Evolutionary conservation across 176 grass and related monocot genomes (phyloP).

Genomic region (Eleusine coracana): DNA sequence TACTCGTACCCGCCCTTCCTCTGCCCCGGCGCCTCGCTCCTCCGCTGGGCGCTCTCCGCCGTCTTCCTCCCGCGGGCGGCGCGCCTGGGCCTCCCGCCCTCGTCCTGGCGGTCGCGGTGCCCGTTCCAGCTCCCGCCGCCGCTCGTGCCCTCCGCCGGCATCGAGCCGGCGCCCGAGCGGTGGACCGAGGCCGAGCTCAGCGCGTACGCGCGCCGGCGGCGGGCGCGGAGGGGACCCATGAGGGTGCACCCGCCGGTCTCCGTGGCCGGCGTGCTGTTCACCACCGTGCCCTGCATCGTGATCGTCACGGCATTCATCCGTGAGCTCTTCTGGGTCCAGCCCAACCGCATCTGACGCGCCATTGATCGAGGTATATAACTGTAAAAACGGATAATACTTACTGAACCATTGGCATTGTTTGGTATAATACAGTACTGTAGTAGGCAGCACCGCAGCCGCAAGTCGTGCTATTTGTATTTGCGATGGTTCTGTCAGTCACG

Average conservation of each 20-base stretch:
- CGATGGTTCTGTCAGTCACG: neutral
- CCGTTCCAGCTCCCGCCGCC: conserved; percentile 83
- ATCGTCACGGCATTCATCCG: conserved; percentile 39
- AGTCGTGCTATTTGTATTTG: neutral
- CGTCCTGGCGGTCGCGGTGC: conserved; percentile 76
- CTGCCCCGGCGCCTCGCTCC: conserved; percentile 50
- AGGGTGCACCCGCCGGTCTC: conserved; percentile 26
- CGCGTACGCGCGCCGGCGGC: conserved; percentile 46
- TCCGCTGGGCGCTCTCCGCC: conserved; percentile 57
- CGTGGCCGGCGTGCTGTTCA: conserved; percentile 39
- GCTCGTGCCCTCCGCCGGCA: conserved; percentile 48
- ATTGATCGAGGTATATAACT: conserved; percentile 4
- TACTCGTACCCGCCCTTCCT: conserved; percentile 78
- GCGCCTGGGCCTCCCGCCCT: conserved; percentile 57
- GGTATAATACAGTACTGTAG: neutral
- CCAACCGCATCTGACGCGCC: conserved; percentile 30
- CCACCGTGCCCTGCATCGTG: conserved; percentile 30
- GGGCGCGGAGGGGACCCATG: conserved; percentile 39
- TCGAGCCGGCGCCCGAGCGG: conserved; percentile 55
- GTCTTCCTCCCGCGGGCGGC: conserved; percentile 62
- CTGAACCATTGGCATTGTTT: neutral
- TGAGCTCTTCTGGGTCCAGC: conserved; percentile 48
- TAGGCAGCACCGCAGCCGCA: neutral
- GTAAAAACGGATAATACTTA: neutral
- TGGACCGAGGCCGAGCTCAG: conserved; percentile 51